Base-by-base conservation (phyloP, 768 basidiomycete genomes). In the Russula virescens region DNA sequence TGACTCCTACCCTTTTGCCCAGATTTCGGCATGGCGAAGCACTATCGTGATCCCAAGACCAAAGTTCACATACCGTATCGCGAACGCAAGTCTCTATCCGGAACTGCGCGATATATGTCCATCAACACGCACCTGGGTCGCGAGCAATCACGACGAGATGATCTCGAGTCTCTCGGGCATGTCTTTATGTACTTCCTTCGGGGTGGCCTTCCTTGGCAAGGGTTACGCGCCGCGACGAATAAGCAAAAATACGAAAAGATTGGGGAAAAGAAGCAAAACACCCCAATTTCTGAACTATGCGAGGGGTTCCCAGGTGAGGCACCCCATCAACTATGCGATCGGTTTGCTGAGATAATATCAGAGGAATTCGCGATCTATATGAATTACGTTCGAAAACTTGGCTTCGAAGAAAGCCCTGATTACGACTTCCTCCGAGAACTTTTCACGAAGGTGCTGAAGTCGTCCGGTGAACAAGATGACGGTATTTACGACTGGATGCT, bases 181-280 rank as follows among this genome's bases (percentile, higher is more conserved):
- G 97, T 99, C 49, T 98, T 98, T 79, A 98, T 99, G 91, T 99
- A 99, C 75, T 99, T 99, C 75, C 75, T 99, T 68, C 83, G 96
- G 5, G 96, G 96, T 26, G 94, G 94, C 21, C 81, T 99, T 60
- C 96, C 96, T 28, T 99, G 96, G 96, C 96, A 99, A 73, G 96
- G 96, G 50, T 79, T 99, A 65, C 86, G 95, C 71, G 97, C 96
- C 23, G 94, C 94, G 10, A 99, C 96, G 1, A 98, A 99, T 81
- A 98, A 98, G 78, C 96, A 98, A 75, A 98, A 98, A 78, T 99
- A 99, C 73, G 97, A 99, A 77, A 98, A 98, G 80, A 99, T 99
- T 68, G 97, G 96, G 52, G 97, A 97, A 79, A 98, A 98, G 83
- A 99, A 94, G 77, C 96, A 98, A 75, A 89, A 84, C 9, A 97